Evolutionary conservation across 139 green algal species (phyloP), one percentile per base, ranked within the genome.

Genomic region (Picochlorum sp.): DNA sequence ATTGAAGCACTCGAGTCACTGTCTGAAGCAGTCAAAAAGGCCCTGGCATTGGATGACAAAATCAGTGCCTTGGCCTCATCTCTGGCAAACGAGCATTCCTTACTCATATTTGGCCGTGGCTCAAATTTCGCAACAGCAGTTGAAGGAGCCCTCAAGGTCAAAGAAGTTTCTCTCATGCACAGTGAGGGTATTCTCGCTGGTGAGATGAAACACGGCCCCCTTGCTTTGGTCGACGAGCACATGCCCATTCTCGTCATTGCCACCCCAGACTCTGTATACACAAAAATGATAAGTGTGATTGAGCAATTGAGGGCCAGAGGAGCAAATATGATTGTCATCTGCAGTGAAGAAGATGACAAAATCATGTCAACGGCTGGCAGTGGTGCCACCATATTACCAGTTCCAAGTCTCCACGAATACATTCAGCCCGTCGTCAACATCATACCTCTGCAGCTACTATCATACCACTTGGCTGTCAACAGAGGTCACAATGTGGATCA

Each of bases 131-230:
- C 93, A 2, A 97, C 91, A 3, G 91, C 91, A 4, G 68, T 98
- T 54, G 93, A 98, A 70, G 88, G 80, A 3, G 89, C 89, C 18
- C 78, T 96, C 28, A 96, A 96, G 80, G 84, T 86, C 8, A 75
- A 79, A 62, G 73, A 75, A 30, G 67, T 79, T 18, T 47, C 62
- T 38, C 50, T 74, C 15, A 80, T 80, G 66, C 68, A 80, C 58
- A 62, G 78, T 37, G 92, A 98, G 70, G 93, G 92, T 68, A 96
- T 98, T 66, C 78, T 97, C 50, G 90, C 93, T n/a, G 93, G 93
- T 1, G 93, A 98, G 81, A 95, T 98, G 85, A 98, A 98, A 85
- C 93, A 98, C 74, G 92, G 93, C 0, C 91, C 92, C 2, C 82
- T 98, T 50, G 93, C 93, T 20, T 80, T 98, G 11, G 87, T 98